phyloP scores from a whole-genome alignment of 2,329 filamentous ascomycete genomes.

The Phaeomoniella chlamydospora region DNA sequence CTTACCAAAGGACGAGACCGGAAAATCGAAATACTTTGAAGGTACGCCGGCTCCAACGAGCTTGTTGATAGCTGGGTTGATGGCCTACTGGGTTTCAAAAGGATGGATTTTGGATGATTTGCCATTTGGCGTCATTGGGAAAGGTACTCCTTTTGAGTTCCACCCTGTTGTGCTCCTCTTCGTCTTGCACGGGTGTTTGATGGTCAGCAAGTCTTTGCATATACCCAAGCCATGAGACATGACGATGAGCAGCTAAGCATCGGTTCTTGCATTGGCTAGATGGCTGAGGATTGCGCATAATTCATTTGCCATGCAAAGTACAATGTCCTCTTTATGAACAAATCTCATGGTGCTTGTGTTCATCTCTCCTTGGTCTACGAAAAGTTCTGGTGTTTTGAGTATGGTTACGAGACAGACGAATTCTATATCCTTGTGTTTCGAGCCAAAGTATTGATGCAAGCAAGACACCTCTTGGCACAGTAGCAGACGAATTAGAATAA shows the following conservation, averaged over 20 bases:
- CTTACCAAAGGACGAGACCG: conserved; percentile 79
- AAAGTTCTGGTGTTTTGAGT: not conserved
- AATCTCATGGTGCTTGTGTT: no score
- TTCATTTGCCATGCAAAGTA: no score
- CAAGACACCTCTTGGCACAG: no score
- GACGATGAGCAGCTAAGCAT: not conserved
- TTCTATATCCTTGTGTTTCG: no score
- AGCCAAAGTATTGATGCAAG: no score
- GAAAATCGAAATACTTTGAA: conserved; percentile 93
- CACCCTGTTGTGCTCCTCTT: conserved; percentile 75
- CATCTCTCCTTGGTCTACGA: not conserved
- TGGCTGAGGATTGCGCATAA: no score
- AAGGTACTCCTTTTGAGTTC: conserved; percentile 60
- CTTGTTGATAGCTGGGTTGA: conserved; percentile 62
- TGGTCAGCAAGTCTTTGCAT: conserved; percentile 90
- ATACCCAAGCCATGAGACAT: conserved; percentile 63
- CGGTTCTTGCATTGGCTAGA: not conserved
- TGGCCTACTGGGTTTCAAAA: conserved; percentile 78
- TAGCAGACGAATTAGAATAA: no score
- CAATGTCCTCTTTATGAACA: no score
- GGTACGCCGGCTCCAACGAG: conserved; percentile 92
- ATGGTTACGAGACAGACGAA: not conserved
- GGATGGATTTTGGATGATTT: conserved; percentile 66
- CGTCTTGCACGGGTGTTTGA: conserved; percentile 75
- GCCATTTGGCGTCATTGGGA: conserved; percentile 57